These are phyloP conservation scores for Rhizopogon vulgaris DNA, from an alignment of 768 basidiomycete species.

Conservation along the genomic window DNA sequence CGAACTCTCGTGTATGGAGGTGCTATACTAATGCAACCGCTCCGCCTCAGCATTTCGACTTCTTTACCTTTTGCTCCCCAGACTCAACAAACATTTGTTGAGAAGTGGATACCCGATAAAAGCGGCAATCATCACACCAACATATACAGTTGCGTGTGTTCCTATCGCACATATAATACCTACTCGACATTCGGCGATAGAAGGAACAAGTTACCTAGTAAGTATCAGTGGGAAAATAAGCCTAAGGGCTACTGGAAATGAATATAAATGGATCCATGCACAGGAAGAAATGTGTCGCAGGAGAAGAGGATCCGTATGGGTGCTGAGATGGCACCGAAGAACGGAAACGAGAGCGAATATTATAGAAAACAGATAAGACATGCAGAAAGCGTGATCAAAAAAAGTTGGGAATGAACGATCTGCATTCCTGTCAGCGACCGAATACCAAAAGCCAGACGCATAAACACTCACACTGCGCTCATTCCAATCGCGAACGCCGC, in stretches of 20 bases:
- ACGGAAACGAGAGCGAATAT: constrained; percentile 7
- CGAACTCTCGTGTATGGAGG: too few species aligned
- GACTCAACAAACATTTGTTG: too few species aligned
- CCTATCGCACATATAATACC: background rate
- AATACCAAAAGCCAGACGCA: constrained; percentile 1
- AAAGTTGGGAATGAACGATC: constrained; percentile 57
- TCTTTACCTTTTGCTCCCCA: too few species aligned
- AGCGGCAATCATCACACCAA: background rate
- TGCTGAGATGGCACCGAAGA: constrained; percentile 15
- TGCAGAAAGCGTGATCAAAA: constrained; percentile 32
- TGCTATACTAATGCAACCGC: too few species aligned
- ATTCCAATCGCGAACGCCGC: constrained; percentile 80
- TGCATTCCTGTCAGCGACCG: constrained; percentile 14
- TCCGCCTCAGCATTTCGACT: too few species aligned
- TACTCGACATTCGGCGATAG: constrained; percentile 3
- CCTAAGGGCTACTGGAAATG: background rate
- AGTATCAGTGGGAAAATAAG: background rate
- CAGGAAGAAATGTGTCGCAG: constrained; percentile 12
- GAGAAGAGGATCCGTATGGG: constrained; percentile 10
- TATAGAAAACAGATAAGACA: constrained; percentile 10
- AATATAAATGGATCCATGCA: background rate
- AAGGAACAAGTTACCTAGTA: background rate
- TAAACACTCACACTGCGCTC: constrained; percentile 66
- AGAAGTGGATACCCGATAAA: too few species aligned
- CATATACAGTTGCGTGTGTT: background rate